Base-by-base conservation (phyloP, 2,329 filamentous ascomycete species). In the Epichloe amarillans region DNA sequence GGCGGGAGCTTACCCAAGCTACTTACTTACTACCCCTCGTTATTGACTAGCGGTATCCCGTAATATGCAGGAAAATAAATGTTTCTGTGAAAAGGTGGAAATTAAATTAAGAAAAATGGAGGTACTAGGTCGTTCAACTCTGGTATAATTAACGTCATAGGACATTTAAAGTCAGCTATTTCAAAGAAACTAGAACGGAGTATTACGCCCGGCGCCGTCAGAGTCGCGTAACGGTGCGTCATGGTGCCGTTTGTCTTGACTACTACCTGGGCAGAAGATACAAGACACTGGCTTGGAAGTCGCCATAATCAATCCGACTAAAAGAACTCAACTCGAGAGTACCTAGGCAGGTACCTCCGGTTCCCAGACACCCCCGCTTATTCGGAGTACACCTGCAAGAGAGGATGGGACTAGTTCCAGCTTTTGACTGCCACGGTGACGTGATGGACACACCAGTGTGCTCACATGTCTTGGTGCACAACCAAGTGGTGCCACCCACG, bases 1-100 rank as follows among this genome's bases (percentile, higher is more conserved):
- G 52, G 55, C 54, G 43, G 54, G 44, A 58, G 55, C 55, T 56
- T n/a, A 40, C 8, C 41, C 40, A 19, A 23, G 41, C 5, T 21
- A 30, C 15, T 17, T 40, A 17, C 37, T 17, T 26, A 8, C 23
- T 26, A 8, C 17, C 15, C 17, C 37, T 8, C 0, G 2, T 39
- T 39, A 10, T 39, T 4, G 8, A 30, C 10, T 8, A 30, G 8
- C 10, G 30, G 30, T 30, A 30, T 30, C 3, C 30, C 30, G 17
- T 17, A 17, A 17, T 17, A 17, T 17, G 17, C 17, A 17, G 17
- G 17, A 17, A 17, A 17, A 17, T 17, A 17, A 17, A 17, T 17
- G 17, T 17, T 17, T 17, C 17, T 17, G 17, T 17, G 17, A 17
- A 17, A 17, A 17, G 17, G 17, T 17, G 17, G 17, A 17, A 17